phyloP scores from a whole-genome alignment of 257 asterid genomes.

The Przewalskia tangutica region DNA sequence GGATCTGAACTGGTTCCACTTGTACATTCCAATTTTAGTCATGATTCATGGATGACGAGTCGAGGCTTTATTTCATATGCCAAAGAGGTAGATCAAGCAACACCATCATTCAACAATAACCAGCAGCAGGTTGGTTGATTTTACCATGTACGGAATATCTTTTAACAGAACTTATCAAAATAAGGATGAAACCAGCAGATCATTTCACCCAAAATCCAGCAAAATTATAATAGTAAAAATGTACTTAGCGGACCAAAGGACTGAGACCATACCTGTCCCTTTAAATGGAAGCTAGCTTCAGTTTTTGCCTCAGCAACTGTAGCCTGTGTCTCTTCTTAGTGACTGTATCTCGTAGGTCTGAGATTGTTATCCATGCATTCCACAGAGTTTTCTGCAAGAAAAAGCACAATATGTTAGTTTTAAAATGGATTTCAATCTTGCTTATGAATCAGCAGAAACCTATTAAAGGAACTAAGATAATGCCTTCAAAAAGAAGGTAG shows the following conservation, averaged over 20 bases:
- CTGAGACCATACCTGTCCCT: conserved; percentile 60
- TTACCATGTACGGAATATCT: background rate
- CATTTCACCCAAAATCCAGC: background rate
- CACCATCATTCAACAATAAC: background rate
- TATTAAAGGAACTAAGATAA: background rate
- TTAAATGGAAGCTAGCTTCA: conserved; percentile 87
- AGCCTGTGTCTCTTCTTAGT: conserved; percentile 84
- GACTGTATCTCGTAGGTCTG: conserved; percentile 80
- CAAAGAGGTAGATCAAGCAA: background rate
- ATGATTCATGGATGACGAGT: background rate
- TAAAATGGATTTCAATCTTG: background rate
- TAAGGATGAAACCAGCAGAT: background rate
- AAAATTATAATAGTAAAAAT: background rate
- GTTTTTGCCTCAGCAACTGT: conserved; percentile 83
- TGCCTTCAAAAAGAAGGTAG: background rate
- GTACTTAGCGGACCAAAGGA: background rate
- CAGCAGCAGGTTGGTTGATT: background rate
- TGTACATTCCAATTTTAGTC: background rate
- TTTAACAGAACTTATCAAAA: background rate
- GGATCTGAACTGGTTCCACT: background rate
- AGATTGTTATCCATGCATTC: conserved; percentile 94
- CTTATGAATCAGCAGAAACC: background rate
- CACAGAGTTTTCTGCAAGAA: conserved; percentile 62
- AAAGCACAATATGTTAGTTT: conserved; percentile 3
- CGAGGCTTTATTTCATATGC: background rate